Evolutionary conservation across 78 protist genomes (phyloP).

Genomic region (Isochrysis galbana): DNA sequence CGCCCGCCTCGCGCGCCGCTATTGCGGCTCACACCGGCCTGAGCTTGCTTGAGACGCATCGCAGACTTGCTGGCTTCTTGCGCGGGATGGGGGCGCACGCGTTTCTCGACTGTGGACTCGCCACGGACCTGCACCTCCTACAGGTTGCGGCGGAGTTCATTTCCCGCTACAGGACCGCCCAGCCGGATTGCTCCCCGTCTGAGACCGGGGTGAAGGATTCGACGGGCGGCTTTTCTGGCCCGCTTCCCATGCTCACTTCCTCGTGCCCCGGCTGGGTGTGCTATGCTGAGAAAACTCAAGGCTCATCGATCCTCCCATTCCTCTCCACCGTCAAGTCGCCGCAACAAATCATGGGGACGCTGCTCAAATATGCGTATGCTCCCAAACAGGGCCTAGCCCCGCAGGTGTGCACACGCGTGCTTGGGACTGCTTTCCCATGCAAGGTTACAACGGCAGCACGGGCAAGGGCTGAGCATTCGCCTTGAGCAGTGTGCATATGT

Average conservation of each 20-base stretch:
- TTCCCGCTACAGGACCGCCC: constrained; percentile 13
- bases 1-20: constrained; percentile 85
- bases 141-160: constrained; percentile 73
- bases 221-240: neutral
- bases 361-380: neutral
- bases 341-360: constrained; percentile 53
- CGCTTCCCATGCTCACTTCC: neutral
- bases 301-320: constrained; percentile 77
- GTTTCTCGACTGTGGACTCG: constrained; percentile 67
- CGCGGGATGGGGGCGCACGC: neutral
- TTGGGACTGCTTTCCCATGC: no score
- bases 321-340: constrained; percentile 84
- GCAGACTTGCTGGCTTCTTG: neutral
- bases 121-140: constrained; percentile 70
- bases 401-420: no score
- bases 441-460: no score
- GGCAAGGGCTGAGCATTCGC: no score
- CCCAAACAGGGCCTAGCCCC: no score
- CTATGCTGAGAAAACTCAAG: constrained; percentile 91
- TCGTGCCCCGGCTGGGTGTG: constrained; percentile 85
- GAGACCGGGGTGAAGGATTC: neutral
- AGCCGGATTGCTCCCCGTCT: neutral
- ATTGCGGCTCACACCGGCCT: constrained; percentile 71
- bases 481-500: no score
- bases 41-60: neutral